Evolutionary conservation across 2,329 filamentous ascomycete genomes (phyloP).

Genomic region (Teratosphaeria destructans): DNA sequence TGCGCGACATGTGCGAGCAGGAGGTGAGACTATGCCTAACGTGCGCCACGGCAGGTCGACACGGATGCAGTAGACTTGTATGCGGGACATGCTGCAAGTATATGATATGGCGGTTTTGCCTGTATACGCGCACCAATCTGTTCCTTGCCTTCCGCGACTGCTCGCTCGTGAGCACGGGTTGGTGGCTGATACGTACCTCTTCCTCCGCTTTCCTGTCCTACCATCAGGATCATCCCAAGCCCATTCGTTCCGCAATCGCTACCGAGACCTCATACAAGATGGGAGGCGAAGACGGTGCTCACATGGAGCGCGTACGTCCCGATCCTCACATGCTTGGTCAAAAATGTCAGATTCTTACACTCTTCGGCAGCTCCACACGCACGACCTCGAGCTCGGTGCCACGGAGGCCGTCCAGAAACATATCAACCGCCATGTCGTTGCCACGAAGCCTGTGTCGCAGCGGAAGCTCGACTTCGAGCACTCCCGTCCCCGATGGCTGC

Average conservation of each 20-base stretch:
- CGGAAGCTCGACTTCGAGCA: slow-evolving; percentile 47
- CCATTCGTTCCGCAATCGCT: neutral
- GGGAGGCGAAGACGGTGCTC: neutral
- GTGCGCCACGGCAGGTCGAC: neutral
- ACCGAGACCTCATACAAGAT: neutral
- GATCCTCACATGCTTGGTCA: neutral
- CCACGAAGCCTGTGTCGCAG: slow-evolving; percentile 42
- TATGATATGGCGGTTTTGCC: neutral
- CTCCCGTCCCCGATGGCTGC: slow-evolving; percentile 41
- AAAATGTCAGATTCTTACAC: neutral
- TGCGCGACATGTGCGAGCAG: neutral
- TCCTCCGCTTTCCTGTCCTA: neutral
- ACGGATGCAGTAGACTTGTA: neutral
- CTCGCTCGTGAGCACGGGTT: neutral
- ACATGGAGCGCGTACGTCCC: slow-evolving; percentile 7
- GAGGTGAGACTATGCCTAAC: neutral
- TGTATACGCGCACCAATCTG: neutral
- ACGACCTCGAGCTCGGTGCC: slow-evolving; percentile 41
- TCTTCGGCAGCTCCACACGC: slow-evolving; percentile 13
- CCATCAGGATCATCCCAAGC: neutral
- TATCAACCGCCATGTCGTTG: slow-evolving; percentile 40
- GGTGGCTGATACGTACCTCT: neutral
- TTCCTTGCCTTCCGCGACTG: neutral
- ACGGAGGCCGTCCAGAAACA: slow-evolving; percentile 45
- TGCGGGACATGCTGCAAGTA: neutral